A percentile compares a stretch with the other conserved stretches of the same genome.
These are phyloP conservation scores for Epichloe uncinata DNA, from an alignment of 2,329 filamentous ascomycete species.

Conservation along the genomic window DNA sequence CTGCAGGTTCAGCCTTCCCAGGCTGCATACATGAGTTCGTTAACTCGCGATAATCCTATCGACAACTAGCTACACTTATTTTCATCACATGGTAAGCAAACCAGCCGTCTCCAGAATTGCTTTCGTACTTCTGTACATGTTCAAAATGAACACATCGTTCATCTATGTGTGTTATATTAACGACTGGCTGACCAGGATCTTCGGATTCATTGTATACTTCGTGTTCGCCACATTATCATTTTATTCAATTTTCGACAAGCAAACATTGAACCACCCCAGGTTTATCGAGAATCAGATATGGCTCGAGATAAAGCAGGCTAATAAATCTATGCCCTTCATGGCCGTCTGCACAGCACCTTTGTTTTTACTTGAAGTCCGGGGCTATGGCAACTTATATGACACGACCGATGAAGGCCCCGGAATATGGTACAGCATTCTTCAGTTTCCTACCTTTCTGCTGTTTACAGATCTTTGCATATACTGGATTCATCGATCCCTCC, in stretches of 20 bases:
- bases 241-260: no score
- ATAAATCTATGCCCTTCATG: slow-evolving; percentile 68
- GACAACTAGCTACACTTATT: slow-evolving; percentile 64
- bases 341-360: slow-evolving; percentile 66
- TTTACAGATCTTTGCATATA: slow-evolving; percentile 63
- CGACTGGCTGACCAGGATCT: no score
- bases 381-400: slow-evolving; percentile 73
- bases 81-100: slow-evolving; percentile 70
- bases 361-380: slow-evolving; percentile 73
- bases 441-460: slow-evolving; percentile 77
- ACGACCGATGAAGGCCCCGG: slow-evolving; percentile 59
- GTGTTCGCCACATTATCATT: no score
- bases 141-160: not conserved
- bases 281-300: no score
- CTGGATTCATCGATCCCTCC: no score
- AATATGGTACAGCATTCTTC: slow-evolving; percentile 61
- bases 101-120: not conserved
- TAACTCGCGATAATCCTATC: slow-evolving; percentile 63
- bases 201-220: no score
- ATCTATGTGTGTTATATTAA: no score
- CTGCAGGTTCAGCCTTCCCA: slow-evolving; percentile 49
- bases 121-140: not conserved
- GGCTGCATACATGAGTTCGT: slow-evolving; percentile 67
- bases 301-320: slow-evolving; percentile 36
- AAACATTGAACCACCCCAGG: no score